Conservation (phyloP, 108 stramenopile genomes). For the Conticribra guillardii region DNA sequence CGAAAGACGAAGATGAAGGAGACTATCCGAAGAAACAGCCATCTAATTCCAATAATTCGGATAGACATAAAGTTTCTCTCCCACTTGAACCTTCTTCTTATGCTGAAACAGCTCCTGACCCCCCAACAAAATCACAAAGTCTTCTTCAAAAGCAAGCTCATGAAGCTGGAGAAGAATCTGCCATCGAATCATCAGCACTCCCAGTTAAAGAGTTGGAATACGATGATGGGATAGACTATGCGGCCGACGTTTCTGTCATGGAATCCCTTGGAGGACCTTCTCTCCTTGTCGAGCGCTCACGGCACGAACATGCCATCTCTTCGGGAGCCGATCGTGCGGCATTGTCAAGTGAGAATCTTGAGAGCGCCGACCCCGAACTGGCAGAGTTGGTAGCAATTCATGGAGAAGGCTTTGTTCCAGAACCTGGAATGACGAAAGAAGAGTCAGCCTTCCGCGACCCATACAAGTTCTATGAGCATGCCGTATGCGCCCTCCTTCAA, state of each 20-base stretch:
- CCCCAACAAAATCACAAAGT: slow-evolving; percentile 10
- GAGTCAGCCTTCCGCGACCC: slow-evolving; percentile 80
- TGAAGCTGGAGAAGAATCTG: slow-evolving; percentile 61
- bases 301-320: slow-evolving; percentile 39
- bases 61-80: slow-evolving; percentile 6
- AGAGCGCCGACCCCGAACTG: slow-evolving; percentile 48
- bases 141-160: slow-evolving; percentile 28
- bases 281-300: slow-evolving; percentile 78
- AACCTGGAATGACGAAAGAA: slow-evolving; percentile 70
- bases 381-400: slow-evolving; percentile 62
- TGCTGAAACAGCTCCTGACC: slow-evolving; percentile 11
- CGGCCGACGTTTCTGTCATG: slow-evolving; percentile 90
- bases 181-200: slow-evolving; percentile 26
- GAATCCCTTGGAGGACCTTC: slow-evolving; percentile 88
- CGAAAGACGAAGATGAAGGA: slow-evolving; percentile 35
- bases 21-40: slow-evolving; percentile 26
- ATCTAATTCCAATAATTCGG: slow-evolving; percentile 2
- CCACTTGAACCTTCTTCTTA: background rate
- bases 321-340: slow-evolving; percentile 28
- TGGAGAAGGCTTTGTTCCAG: slow-evolving; percentile 68
- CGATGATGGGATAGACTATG: slow-evolving; percentile 74
- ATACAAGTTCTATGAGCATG: slow-evolving; percentile 76
- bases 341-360: slow-evolving; percentile 36
- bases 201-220: slow-evolving; percentile 83
- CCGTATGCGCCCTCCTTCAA: slow-evolving; percentile 69